These are phyloP conservation scores for Escallonia rubra DNA, from an alignment of 129 eudicot species.

Conservation along the genomic window DNA sequence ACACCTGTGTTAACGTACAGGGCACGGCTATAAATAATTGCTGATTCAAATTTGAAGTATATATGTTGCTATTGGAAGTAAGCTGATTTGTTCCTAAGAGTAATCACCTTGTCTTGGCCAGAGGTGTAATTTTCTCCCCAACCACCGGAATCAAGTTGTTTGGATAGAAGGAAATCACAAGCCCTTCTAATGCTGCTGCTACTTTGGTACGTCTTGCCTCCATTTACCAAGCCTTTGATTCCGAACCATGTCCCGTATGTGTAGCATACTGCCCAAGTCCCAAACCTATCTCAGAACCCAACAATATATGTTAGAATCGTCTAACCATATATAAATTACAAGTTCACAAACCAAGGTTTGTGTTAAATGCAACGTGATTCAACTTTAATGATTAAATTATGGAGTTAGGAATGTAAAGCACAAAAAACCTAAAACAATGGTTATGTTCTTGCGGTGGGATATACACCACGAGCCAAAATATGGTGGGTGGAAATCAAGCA, in stretches of 20 bases:
- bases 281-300: conserved; percentile 38
- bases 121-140: conserved; percentile 79
- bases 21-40: no score
- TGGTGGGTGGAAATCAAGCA: no score
- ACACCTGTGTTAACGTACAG: no score
- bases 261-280: conserved; percentile 77
- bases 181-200: conserved; percentile 53
- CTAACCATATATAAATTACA: no score
- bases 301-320: no score
- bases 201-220: conserved; percentile 36
- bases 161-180: conserved; percentile 52
- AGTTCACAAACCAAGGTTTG: no score
- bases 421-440: no score
- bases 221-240: conserved; percentile 53
- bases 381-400: background rate
- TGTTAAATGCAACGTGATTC: background rate
- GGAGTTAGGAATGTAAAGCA: no score
- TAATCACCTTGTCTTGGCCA: conserved; percentile 35
- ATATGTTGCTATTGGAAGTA: background rate
- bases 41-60: no score
- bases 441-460: no score
- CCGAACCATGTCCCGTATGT: conserved; percentile 90
- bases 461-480: no score
- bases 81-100: no score
- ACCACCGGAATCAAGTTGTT: conserved; percentile 66